Evolutionary conservation across 2,329 filamentous ascomycete genomes (phyloP).

Genomic region (Trichoderma sp.): DNA sequence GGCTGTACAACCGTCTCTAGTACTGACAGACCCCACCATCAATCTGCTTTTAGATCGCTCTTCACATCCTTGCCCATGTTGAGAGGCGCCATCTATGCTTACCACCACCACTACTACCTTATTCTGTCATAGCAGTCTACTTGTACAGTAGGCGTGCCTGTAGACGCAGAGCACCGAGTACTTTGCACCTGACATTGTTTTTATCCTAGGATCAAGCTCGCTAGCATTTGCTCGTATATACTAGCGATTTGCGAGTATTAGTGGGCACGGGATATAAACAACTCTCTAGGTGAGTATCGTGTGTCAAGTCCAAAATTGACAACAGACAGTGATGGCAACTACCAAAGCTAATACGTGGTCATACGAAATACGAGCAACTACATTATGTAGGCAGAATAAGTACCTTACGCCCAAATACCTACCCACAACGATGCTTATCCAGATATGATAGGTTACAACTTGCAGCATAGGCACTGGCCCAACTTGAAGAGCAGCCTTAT

Average conservation of each 20-base stretch:
- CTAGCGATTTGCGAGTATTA: neutral
- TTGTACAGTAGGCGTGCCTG: neutral
- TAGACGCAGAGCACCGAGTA: neutral
- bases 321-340: neutral
- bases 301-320: neutral
- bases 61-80: conserved; percentile 7
- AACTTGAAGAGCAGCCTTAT: neutral
- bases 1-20: neutral
- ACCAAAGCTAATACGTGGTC: neutral
- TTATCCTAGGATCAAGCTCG: neutral
- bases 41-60: conserved; percentile 15
- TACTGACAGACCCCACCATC: conserved; percentile 20
- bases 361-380: neutral
- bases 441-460: neutral
- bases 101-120: conserved; percentile 17
- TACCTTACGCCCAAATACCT: neutral
- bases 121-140: neutral
- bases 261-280: neutral
- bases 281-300: neutral
- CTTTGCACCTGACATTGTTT: neutral
- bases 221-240: neutral
- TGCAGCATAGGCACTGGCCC: neutral
- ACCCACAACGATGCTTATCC: neutral
- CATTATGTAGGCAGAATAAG: neutral
- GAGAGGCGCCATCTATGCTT: neutral